Percentiles rank a stretch among this genome's conserved stretches.
Evolutionary conservation across 176 grass and related monocot genomes (phyloP).

Genomic region (Carex myosuroides): DNA sequence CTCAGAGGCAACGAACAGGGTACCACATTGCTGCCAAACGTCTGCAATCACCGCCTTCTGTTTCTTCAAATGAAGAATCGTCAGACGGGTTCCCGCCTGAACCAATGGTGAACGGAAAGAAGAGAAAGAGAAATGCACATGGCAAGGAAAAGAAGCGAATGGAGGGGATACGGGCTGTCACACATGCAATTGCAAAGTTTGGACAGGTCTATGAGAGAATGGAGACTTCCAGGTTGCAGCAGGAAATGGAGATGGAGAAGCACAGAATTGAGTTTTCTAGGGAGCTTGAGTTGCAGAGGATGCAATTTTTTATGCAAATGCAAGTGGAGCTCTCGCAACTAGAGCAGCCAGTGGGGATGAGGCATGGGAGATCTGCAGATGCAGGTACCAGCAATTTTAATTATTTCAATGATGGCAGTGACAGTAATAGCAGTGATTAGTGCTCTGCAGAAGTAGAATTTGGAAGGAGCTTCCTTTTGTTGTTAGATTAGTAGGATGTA

Average conservation of each 20-base stretch:
- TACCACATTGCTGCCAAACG: constrained; percentile 18
- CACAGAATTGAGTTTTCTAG: constrained; percentile 61
- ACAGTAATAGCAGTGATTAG: constrained; percentile 7
- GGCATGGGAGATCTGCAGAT: neutral
- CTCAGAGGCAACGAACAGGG: constrained; percentile 53
- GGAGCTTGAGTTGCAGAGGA: constrained; percentile 69
- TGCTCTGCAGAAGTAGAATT: neutral
- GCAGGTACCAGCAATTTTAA: constrained; percentile 18
- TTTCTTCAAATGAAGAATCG: constrained; percentile 43
- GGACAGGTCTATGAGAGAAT: constrained; percentile 73
- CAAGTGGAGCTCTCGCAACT: constrained; percentile 70
- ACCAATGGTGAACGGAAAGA: constrained; percentile 49
- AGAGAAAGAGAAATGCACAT: constrained; percentile 22
- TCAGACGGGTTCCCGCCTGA: constrained; percentile 75
- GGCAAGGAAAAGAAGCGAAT: constrained; percentile 4
- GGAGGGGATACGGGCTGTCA: constrained; percentile 42
- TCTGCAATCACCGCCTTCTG: constrained; percentile 14
- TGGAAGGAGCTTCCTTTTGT: neutral
- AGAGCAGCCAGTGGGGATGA: constrained; percentile 21
- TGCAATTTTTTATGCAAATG: constrained; percentile 90
- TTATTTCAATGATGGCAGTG: constrained; percentile 10
- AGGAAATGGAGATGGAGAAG: constrained; percentile 61
- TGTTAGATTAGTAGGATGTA: neutral
- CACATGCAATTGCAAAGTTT: constrained; percentile 43
- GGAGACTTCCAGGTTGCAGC: constrained; percentile 69